phyloP scores from a whole-genome alignment of 768 basidiomycete genomes.

The Tricholoma furcatifolium region DNA sequence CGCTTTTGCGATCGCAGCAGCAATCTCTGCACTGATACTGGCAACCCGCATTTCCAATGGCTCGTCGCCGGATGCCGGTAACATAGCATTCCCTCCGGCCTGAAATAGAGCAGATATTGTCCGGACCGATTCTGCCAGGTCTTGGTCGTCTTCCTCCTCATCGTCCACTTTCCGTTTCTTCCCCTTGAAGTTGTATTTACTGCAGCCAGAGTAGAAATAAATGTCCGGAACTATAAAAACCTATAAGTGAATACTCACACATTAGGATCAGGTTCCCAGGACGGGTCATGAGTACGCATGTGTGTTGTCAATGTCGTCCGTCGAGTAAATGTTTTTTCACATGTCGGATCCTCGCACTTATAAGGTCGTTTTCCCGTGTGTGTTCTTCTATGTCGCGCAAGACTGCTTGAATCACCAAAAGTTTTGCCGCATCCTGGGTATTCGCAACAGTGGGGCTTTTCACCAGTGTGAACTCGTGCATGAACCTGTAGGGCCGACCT shows the following conservation, averaged over 20 bases:
- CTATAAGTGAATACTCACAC: slow-evolving; percentile 48
- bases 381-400: slow-evolving; percentile 88
- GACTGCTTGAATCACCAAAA: slow-evolving; percentile 88
- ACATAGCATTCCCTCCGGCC: slow-evolving; percentile 35
- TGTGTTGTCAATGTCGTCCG: slow-evolving; percentile 83
- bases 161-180: slow-evolving; percentile 59
- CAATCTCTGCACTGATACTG: slow-evolving; percentile 79
- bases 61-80: slow-evolving; percentile 35
- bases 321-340: slow-evolving; percentile 87
- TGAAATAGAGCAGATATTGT: slow-evolving; percentile 73
- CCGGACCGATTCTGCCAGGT: slow-evolving; percentile 70
- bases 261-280: slow-evolving; percentile 82
- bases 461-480: slow-evolving; percentile 86
- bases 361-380: slow-evolving; percentile 87
- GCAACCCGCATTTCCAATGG: slow-evolving; percentile 65
- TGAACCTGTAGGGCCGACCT: slow-evolving; percentile 90
- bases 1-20: slow-evolving; percentile 75
- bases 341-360: slow-evolving; percentile 79
- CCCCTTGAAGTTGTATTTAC: slow-evolving; percentile 78
- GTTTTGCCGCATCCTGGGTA: slow-evolving; percentile 86
- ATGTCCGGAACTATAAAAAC: background rate
- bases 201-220: slow-evolving; percentile 24
- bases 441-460: slow-evolving; percentile 90
- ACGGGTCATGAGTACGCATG: slow-evolving; percentile 85
- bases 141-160: slow-evolving; percentile 57